phyloP scores from a whole-genome alignment of 2,329 filamentous ascomycete species.

The Boeremia lycopersici region DNA sequence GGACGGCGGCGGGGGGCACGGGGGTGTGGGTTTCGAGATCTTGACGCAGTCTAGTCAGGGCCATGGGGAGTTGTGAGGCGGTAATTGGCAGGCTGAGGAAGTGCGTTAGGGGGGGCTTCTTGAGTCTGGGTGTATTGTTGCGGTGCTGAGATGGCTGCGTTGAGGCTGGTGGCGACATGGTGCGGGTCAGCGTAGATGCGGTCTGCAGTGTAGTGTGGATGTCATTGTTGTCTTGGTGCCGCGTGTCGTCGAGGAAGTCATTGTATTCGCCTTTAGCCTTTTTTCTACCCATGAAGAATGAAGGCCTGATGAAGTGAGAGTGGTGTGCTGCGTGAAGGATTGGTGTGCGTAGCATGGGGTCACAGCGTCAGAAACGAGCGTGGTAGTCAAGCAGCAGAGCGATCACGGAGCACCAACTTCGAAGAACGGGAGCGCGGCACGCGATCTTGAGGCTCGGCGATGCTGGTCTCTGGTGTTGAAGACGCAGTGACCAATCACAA shows the following conservation, averaged over 20 bases:
- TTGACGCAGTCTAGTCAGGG: conserved; percentile 64
- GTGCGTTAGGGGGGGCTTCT: conserved; percentile 66
- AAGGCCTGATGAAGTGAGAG: neutral
- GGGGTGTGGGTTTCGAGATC: conserved; percentile 55
- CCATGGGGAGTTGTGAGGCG: conserved; percentile 68
- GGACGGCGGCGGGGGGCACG: conserved; percentile 70
- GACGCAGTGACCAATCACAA: conserved; percentile 2
- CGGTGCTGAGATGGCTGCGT: conserved; percentile 6
- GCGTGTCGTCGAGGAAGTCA: conserved; percentile 44
- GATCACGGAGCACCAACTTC: conserved; percentile 5
- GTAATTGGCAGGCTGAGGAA: conserved; percentile 79
- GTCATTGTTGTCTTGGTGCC: conserved; percentile 35
- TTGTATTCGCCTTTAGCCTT: conserved; percentile 39
- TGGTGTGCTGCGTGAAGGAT: neutral
- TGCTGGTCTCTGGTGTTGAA: conserved; percentile 12
- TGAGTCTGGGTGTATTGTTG: conserved; percentile 25
- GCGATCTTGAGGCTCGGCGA: conserved; percentile 3
- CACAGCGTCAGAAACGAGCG: neutral
- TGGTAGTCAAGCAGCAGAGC: neutral
- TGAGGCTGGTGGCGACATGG: conserved; percentile 20
- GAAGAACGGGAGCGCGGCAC: conserved; percentile 12
- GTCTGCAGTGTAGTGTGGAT: conserved; percentile 32
- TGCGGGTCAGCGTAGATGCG: conserved; percentile 7
- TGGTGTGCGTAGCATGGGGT: conserved; percentile 2
- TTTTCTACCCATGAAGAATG: conserved; percentile 39